phyloP scores from a whole-genome alignment of 2,329 filamentous ascomycete species.

The Fusarium chuoi region DNA sequence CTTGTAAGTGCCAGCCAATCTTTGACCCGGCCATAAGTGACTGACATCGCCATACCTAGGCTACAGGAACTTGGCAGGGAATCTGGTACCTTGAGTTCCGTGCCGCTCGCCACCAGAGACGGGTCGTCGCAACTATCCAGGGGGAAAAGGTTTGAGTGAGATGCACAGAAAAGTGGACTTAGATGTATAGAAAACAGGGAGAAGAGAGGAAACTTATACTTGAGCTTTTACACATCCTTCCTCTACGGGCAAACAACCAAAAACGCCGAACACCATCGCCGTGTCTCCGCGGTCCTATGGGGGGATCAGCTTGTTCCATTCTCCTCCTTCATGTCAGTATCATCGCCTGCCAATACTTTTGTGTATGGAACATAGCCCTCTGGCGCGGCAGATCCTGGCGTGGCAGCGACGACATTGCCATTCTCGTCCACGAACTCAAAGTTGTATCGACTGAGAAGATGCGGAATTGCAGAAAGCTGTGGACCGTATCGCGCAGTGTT shows the following conservation, averaged over 20 bases:
- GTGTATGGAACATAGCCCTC: slow-evolving; percentile 70
- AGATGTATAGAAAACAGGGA: background rate
- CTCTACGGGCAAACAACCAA: slow-evolving; percentile 21
- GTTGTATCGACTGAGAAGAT: slow-evolving; percentile 93
- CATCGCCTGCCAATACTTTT: slow-evolving; percentile 72
- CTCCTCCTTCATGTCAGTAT: slow-evolving; percentile 69
- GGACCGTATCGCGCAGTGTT: slow-evolving; percentile 95
- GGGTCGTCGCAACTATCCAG: slow-evolving; percentile 92
- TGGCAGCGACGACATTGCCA: slow-evolving; percentile 85
- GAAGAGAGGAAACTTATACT: slow-evolving; percentile 30
- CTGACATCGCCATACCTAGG: slow-evolving; percentile 48
- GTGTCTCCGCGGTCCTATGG: slow-evolving; percentile 40
- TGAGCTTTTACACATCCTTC: slow-evolving; percentile 23
- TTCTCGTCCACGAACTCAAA: slow-evolving; percentile 97
- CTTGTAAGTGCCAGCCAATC: slow-evolving; percentile 62
- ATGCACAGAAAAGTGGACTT: background rate
- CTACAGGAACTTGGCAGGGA: slow-evolving; percentile 80
- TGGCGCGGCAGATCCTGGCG: slow-evolving; percentile 74
- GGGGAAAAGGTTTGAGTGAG: slow-evolving; percentile 71
- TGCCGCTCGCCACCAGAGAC: slow-evolving; percentile 77
- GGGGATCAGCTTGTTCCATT: slow-evolving; percentile 50
- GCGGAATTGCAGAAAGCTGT: slow-evolving; percentile 94
- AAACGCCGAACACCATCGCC: slow-evolving; percentile 53
- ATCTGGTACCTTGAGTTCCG: slow-evolving; percentile 97
- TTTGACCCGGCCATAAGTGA: background rate